Conservation (phyloP, 768 basidiomycete genomes). For the Suillus lakei region DNA sequence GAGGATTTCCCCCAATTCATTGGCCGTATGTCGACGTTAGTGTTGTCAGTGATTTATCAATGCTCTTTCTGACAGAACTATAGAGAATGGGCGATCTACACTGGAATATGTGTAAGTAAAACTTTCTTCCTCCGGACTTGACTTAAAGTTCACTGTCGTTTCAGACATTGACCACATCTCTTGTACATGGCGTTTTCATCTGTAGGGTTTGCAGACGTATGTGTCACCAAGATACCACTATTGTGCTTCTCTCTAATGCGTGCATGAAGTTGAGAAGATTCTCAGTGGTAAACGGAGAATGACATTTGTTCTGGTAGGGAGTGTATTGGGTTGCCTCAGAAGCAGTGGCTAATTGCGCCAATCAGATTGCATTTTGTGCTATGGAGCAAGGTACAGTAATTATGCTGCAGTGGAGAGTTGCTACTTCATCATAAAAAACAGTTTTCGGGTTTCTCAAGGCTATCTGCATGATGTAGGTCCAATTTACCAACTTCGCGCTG, state of each 20-base stretch:
- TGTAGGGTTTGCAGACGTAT: not conserved
- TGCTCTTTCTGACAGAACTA: not conserved
- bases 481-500: not conserved
- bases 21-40: not conserved
- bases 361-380: not conserved
- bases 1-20: not conserved
- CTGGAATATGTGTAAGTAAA: not conserved
- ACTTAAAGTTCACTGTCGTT: not conserved
- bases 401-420: not conserved
- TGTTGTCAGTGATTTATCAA: not conserved
- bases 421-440: not conserved
- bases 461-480: not conserved
- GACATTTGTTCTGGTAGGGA: slow-evolving; percentile 2
- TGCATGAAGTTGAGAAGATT: slow-evolving; percentile 1
- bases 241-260: not conserved
- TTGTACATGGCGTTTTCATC: slow-evolving; percentile 3
- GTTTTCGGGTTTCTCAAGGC: not conserved
- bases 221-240: not conserved
- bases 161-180: not conserved
- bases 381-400: not conserved
- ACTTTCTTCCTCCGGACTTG: not conserved
- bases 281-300: slow-evolving; percentile 1
- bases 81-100: slow-evolving; percentile 2
- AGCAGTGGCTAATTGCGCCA: not conserved
- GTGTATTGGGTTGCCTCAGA: not conserved